phyloP scores from a whole-genome alignment of 768 basidiomycete genomes.

The Podaxis sp. region DNA sequence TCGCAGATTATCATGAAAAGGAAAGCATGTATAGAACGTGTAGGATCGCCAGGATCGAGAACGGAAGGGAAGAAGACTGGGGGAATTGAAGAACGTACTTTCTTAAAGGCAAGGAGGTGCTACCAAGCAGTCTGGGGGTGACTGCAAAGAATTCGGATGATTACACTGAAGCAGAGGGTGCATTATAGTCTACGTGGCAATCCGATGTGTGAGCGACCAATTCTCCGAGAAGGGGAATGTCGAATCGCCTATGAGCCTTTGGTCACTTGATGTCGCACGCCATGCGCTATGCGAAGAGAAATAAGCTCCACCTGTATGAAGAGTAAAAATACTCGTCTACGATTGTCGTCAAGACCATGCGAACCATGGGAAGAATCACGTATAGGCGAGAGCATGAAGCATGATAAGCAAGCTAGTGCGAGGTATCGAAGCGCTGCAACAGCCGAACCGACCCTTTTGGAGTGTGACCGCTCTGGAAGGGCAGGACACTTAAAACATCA shows the following conservation, averaged over 20 bases:
- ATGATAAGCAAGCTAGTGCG: background rate
- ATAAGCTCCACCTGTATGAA: conserved; percentile 12
- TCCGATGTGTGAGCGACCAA: conserved; percentile 33
- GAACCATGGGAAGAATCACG: conserved; percentile 1
- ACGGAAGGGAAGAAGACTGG: background rate
- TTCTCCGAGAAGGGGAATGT: conserved; percentile 25
- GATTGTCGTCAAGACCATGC: conserved; percentile 14
- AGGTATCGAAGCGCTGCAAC: background rate
- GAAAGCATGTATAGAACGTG: background rate
- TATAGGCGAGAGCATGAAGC: background rate
- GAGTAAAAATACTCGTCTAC: conserved; percentile 6
- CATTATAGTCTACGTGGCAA: conserved; percentile 33
- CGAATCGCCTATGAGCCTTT: conserved; percentile 23
- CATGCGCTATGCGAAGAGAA: conserved; percentile 18
- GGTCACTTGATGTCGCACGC: conserved; percentile 34
- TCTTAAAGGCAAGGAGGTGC: conserved; percentile 3
- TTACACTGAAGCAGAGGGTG: background rate
- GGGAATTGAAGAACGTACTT: background rate
- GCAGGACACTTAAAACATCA: background rate
- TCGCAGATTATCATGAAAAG: background rate
- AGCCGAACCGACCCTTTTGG: conserved; percentile 10
- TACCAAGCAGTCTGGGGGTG: background rate
- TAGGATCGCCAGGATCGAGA: background rate
- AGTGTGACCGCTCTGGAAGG: background rate
- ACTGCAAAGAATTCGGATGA: background rate